A percentile compares a stretch with the other conserved stretches of the same genome.
phyloP scores from a whole-genome alignment of 768 basidiomycete genomes.

The Aureoboletus auriporus region DNA sequence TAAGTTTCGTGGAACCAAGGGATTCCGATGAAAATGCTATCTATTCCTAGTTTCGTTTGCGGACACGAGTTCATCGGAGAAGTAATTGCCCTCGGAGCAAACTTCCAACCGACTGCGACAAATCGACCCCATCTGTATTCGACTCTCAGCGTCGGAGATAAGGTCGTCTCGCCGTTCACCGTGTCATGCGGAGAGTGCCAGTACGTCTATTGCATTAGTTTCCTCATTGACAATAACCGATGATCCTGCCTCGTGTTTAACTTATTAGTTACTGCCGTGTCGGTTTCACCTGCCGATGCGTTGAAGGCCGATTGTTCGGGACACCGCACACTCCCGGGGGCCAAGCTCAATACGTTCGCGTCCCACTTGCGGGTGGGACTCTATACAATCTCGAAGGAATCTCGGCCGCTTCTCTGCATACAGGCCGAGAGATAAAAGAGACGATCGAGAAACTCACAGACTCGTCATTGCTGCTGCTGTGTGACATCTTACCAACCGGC shows the following conservation, averaged over 20 bases:
- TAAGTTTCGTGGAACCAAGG: no score
- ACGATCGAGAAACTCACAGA: conserved; percentile 48
- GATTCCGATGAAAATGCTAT: background rate
- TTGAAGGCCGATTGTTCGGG: conserved; percentile 60
- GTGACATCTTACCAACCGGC: conserved; percentile 79
- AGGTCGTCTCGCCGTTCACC: conserved; percentile 78
- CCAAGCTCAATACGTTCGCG: conserved; percentile 76
- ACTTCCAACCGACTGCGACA: conserved; percentile 39
- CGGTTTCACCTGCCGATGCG: conserved; percentile 71
- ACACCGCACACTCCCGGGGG: conserved; percentile 63
- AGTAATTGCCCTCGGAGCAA: conserved; percentile 62
- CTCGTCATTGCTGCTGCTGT: conserved; percentile 64
- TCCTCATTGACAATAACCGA: background rate
- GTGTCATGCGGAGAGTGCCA: conserved; percentile 84
- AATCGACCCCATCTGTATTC: conserved; percentile 63
- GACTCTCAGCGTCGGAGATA: conserved; percentile 64
- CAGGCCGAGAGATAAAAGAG: conserved; percentile 29
- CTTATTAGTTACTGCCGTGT: conserved; percentile 58
- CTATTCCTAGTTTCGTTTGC: conserved; percentile 46
- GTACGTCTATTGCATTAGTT: conserved; percentile 37
- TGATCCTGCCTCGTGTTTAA: background rate
- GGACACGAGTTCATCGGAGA: conserved; percentile 81
- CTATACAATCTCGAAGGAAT: conserved; percentile 59
- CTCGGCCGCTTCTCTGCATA: conserved; percentile 15
- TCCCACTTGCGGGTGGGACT: conserved; percentile 78